Conservation (phyloP, 208 protist genomes). For the Acanthamoeba sp. region DNA sequence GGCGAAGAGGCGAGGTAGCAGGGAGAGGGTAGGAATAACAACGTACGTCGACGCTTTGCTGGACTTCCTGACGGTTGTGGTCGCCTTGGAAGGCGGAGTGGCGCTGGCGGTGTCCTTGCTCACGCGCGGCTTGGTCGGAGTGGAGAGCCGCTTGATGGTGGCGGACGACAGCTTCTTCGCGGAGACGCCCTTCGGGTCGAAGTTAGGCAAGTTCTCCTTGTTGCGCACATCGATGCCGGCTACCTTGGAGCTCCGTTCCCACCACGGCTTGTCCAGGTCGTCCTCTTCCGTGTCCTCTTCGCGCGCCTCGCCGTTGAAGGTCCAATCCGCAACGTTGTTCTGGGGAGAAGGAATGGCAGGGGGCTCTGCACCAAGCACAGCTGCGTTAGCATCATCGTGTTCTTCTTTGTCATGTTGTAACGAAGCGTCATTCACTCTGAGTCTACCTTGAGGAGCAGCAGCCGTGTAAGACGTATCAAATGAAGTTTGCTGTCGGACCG, state of each 20-base stretch:
- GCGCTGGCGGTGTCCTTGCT: neutral
- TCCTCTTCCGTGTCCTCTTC: neutral
- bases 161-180: slow-evolving; percentile 4
- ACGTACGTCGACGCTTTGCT: neutral
- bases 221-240: neutral
- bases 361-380: neutral
- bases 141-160: slow-evolving; percentile 17
- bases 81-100: neutral
- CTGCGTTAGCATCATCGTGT: too few relatives aligned
- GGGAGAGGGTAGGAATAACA: too few relatives aligned
- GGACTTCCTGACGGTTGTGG: neutral
- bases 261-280: neutral
- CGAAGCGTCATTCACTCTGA: too few relatives aligned
- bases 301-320: neutral
- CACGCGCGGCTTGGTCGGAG: neutral
- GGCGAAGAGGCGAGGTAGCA: neutral
- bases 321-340: neutral
- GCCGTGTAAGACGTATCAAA: neutral
- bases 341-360: neutral
- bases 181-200: neutral
- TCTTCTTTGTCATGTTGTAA: too few relatives aligned
- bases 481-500: neutral
- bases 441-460: neutral
- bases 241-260: neutral
- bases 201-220: slow-evolving; percentile 5